Conservation (phyloP, 2,329 filamentous ascomycete genomes). For the Calonectria honghensis region DNA sequence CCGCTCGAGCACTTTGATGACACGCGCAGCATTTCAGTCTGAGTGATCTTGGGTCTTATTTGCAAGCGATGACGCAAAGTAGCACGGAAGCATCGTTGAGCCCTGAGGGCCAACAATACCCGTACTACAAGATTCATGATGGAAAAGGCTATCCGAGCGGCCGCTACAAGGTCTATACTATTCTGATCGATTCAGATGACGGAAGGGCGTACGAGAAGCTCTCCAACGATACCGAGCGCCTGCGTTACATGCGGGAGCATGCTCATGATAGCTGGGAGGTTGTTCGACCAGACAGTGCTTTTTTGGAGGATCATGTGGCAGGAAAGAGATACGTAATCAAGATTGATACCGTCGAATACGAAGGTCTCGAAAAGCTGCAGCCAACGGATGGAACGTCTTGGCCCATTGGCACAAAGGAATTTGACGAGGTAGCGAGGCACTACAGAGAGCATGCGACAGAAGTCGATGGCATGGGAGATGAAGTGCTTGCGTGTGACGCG, state of each 20-base stretch:
- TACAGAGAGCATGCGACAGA: background rate
- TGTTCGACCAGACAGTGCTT: background rate
- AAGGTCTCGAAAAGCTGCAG: background rate
- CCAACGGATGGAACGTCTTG: background rate
- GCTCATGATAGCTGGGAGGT: background rate
- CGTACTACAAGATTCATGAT: background rate
- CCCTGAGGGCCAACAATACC: background rate
- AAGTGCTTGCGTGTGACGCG: background rate
- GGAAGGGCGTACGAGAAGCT: background rate
- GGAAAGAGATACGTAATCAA: constrained; percentile 2
- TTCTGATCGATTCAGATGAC: background rate
- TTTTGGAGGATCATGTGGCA: background rate
- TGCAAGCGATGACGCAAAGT: background rate
- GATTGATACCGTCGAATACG: background rate
- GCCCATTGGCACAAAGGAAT: background rate
- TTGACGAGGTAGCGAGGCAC: background rate
- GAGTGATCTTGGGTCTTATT: background rate
- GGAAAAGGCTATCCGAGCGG: background rate
- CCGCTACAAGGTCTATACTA: background rate
- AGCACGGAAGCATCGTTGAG: background rate
- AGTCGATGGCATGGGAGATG: background rate
- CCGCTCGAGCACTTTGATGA: background rate
- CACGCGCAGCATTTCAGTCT: background rate
- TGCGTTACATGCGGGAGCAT: background rate
- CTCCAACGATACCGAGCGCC: background rate